phyloP scores from a whole-genome alignment of 2,329 filamentous ascomycete species.

The Colletotrichum destructivum region DNA sequence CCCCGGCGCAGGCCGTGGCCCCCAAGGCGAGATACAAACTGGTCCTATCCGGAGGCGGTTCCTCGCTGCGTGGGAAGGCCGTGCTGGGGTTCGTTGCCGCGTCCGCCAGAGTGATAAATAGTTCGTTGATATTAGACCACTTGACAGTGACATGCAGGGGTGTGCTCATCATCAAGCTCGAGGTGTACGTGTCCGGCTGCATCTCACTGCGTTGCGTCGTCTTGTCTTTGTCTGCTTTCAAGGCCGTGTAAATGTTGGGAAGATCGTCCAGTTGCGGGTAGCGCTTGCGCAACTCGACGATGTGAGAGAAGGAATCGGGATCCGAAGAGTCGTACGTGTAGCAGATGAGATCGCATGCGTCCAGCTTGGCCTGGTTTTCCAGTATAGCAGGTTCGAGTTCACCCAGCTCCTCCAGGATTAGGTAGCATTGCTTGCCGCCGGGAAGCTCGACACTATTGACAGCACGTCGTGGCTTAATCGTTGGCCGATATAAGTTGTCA shows the following conservation, averaged over 20 bases:
- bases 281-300: slow-evolving; percentile 83
- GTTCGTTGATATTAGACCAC: slow-evolving; percentile 93
- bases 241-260: slow-evolving; percentile 90
- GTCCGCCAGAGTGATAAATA: slow-evolving; percentile 93
- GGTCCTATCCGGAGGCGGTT: slow-evolving; percentile 86
- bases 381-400: slow-evolving; percentile 96
- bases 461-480: slow-evolving; percentile 92
- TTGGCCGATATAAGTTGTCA: slow-evolving; percentile 86
- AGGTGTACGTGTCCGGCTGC: slow-evolving; percentile 94
- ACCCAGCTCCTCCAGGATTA: slow-evolving; percentile 95
- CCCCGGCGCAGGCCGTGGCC: slow-evolving; percentile 75
- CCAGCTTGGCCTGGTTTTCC: slow-evolving; percentile 90
- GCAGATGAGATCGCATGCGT: slow-evolving; percentile 93
- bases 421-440: slow-evolving; percentile 95
- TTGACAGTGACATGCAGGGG: slow-evolving; percentile 95
- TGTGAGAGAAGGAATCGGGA: slow-evolving; percentile 94
- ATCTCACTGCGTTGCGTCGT: slow-evolving; percentile 93
- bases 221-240: slow-evolving; percentile 97
- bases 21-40: slow-evolving; percentile 89
- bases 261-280: slow-evolving; percentile 90
- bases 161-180: slow-evolving; percentile 86
- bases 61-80: slow-evolving; percentile 90
- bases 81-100: slow-evolving; percentile 90
- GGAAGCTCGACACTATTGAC: slow-evolving; percentile 98
- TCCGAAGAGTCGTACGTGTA: slow-evolving; percentile 98